phyloP scores from a whole-genome alignment of 2,329 filamentous ascomycete genomes.

The Aspergillus sp. region DNA sequence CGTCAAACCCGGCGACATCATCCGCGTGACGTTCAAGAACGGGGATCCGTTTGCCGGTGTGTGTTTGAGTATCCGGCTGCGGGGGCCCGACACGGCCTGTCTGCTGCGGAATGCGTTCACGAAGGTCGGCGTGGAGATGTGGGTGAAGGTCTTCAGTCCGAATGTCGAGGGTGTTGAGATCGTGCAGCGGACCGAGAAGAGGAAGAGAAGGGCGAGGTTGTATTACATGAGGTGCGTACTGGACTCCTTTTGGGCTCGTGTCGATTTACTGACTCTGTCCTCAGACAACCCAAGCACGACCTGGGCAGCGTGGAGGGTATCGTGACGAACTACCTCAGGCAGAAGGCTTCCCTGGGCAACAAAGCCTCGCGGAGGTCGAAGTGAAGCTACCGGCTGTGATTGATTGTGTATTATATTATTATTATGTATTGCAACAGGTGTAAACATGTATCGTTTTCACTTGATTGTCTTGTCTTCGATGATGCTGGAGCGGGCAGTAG shows the following conservation, averaged over 20 bases:
- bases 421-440: too few relatives aligned
- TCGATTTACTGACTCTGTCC: not conserved
- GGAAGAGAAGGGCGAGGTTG: conserved; percentile 75
- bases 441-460: conserved; percentile 18
- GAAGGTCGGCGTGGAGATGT: conserved; percentile 87
- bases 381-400: too few relatives aligned
- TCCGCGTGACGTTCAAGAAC: conserved; percentile 76
- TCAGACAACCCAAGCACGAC: conserved; percentile 68
- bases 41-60: conserved; percentile 87
- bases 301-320: conserved; percentile 75
- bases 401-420: too few relatives aligned
- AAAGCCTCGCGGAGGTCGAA: too few relatives aligned
- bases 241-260: not conserved
- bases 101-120: conserved; percentile 79
- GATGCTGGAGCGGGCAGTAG: too few relatives aligned
- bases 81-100: conserved; percentile 83
- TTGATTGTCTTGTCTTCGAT: too few relatives aligned
- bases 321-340: conserved; percentile 56
- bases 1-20: conserved; percentile 76
- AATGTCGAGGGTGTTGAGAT: conserved; percentile 87
- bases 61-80: conserved; percentile 73
- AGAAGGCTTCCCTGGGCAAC: conserved; percentile 41
- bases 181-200: conserved; percentile 74
- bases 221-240: conserved; percentile 67
- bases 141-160: conserved; percentile 90